phyloP scores from a whole-genome alignment of 2,329 filamentous ascomycete genomes.

The Lachnellula suecica region DNA sequence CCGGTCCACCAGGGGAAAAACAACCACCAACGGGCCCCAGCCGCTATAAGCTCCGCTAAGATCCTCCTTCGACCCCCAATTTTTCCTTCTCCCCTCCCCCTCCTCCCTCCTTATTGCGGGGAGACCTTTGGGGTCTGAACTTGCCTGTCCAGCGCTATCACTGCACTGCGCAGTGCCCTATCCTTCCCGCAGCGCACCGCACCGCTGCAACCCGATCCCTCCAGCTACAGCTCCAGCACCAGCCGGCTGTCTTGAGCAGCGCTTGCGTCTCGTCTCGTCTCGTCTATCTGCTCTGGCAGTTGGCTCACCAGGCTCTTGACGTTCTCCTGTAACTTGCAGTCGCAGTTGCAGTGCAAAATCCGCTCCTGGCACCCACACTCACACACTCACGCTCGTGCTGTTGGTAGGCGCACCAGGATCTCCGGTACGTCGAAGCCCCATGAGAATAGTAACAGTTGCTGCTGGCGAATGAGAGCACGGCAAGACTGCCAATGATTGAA shows the following conservation, averaged over 20 bases:
- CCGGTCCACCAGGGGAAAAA: too few relatives aligned
- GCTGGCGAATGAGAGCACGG: conserved; percentile 10
- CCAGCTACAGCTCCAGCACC: background rate
- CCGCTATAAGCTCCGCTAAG: conserved; percentile 8
- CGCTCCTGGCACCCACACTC: background rate
- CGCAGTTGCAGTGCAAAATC: too few relatives aligned
- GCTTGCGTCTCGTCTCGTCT: too few relatives aligned
- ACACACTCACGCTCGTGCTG: too few relatives aligned
- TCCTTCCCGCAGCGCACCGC: background rate
- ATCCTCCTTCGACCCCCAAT: background rate
- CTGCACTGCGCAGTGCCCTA: too few relatives aligned
- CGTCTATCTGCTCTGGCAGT: background rate
- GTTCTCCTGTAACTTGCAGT: too few relatives aligned
- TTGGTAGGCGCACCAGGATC: background rate
- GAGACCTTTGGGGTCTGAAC: conserved; percentile 4
- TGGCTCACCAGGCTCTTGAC: too few relatives aligned
- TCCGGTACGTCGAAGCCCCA: background rate
- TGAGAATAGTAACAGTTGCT: background rate
- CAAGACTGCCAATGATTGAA: conserved; percentile 28
- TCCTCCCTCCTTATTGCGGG: conserved; percentile 9
- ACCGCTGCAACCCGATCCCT: too few relatives aligned
- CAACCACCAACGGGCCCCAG: too few relatives aligned
- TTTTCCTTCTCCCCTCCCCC: background rate
- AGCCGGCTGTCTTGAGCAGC: too few relatives aligned
- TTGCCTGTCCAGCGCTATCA: background rate